Conservation (phyloP, 768 basidiomycete genomes). For the Paxillus rubicundulus region DNA sequence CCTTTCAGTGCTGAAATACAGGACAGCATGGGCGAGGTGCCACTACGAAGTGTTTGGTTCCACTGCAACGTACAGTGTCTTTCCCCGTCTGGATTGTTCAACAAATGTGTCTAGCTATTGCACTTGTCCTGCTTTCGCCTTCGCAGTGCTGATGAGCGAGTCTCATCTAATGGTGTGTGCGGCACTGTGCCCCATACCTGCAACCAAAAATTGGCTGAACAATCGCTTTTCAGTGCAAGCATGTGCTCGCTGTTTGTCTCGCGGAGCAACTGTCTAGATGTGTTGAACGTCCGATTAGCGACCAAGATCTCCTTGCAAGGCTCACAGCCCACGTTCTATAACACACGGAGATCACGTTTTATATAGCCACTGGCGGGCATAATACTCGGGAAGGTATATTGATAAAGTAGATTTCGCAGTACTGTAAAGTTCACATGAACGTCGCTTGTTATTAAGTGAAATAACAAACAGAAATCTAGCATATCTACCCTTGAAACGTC, state of each 20-base stretch:
- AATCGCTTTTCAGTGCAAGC: constrained; percentile 63
- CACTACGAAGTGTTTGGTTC: constrained; percentile 71
- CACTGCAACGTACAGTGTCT: constrained; percentile 58
- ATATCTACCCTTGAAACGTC: constrained; percentile 2
- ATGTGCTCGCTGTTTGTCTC: constrained; percentile 64
- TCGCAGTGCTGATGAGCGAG: constrained; percentile 56
- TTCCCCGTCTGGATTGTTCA: constrained; percentile 44
- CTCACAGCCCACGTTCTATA: constrained; percentile 16
- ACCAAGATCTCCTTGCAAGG: constrained; percentile 46
- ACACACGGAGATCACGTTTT: constrained; percentile 1
- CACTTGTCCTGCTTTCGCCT: constrained; percentile 72
- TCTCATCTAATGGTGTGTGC: constrained; percentile 60
- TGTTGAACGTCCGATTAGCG: constrained; percentile 45
- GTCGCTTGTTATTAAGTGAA: constrained; percentile 15
- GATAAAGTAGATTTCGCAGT: constrained; percentile 16
- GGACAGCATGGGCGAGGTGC: constrained; percentile 51
- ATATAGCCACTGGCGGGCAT: not conserved
- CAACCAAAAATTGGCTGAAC: not conserved
- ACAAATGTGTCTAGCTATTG: constrained; percentile 54
- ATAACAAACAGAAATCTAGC: constrained; percentile 28
- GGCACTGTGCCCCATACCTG: not conserved
- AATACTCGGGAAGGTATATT: constrained; percentile 5
- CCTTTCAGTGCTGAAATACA: constrained; percentile 57
- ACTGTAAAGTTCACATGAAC: constrained; percentile 12
- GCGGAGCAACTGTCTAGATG: constrained; percentile 53